phyloP scores from a whole-genome alignment of 345 rosid species.

The Kernera saxatilis region DNA sequence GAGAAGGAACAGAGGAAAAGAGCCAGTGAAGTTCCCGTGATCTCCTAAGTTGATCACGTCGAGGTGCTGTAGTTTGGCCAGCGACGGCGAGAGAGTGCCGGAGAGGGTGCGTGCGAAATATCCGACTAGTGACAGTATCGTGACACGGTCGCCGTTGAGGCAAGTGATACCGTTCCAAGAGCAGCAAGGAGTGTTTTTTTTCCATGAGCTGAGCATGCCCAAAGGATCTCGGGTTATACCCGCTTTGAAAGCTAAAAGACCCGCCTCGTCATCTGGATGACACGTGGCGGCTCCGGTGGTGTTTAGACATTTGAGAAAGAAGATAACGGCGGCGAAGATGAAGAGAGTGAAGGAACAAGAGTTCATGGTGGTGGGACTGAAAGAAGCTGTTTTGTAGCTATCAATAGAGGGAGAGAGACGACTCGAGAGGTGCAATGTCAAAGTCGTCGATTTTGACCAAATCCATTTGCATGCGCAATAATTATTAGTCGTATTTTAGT shows the following conservation, averaged over 20 bases:
- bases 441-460: constrained; percentile 24
- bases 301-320: constrained; percentile 6
- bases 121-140: constrained; percentile 26
- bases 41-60: neutral
- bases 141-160: constrained; percentile 42
- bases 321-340: constrained; percentile 5
- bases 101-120: constrained; percentile 30
- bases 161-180: constrained; percentile 48
- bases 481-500: neutral
- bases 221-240: constrained; percentile 52
- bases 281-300: constrained; percentile 44
- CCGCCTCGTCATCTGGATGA: constrained; percentile 55
- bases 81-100: constrained; percentile 58
- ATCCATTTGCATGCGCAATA: constrained; percentile 14
- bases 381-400: neutral
- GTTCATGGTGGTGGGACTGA: constrained; percentile 4
- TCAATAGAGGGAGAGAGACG: neutral
- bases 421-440: neutral
- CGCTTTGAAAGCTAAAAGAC: constrained; percentile 67
- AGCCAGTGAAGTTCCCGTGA: constrained; percentile 43
- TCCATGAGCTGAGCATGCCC: constrained; percentile 60
- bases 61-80: constrained; percentile 41
- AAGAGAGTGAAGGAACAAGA: neutral
- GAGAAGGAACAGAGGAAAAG: constrained; percentile 46
- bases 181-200: constrained; percentile 54